Percentiles rank a stretch among this genome's conserved stretches.
phyloP scores from a whole-genome alignment of 2,329 filamentous ascomycete genomes.

The Monilinia fructicola region DNA sequence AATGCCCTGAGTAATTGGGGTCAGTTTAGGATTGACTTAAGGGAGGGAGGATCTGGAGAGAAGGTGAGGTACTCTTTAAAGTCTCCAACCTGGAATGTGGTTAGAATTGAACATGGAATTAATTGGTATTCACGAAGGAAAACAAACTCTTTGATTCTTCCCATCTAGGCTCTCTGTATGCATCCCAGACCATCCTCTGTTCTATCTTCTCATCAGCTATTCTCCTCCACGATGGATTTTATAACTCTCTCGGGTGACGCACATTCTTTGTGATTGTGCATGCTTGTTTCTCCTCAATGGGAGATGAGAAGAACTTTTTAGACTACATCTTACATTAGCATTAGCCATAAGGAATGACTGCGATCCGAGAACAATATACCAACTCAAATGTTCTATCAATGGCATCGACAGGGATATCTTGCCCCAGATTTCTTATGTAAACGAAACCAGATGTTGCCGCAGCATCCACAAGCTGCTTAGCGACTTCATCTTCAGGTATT shows the following conservation, averaged over 20 bases:
- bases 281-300: conserved; percentile 67
- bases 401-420: conserved; percentile 63
- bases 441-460: conserved; percentile 84
- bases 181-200: conserved; percentile 87
- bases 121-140: conserved; percentile 35
- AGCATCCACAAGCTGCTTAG: conserved; percentile 73
- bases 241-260: conserved; percentile 26
- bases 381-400: conserved; percentile 73
- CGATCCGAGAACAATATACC: conserved; percentile 47
- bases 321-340: conserved; percentile 51
- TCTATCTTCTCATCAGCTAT: conserved; percentile 51
- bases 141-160: conserved; percentile 66
- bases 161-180: conserved; percentile 87
- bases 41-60: conserved; percentile 33
- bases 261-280: conserved; percentile 70
- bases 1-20: conserved; percentile 63
- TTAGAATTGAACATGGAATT: conserved; percentile 23
- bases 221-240: conserved; percentile 19
- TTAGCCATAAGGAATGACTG: conserved; percentile 12
- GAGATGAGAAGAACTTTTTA: conserved; percentile 68
- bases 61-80: conserved; percentile 70
- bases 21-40: conserved; percentile 6
- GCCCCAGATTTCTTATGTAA: conserved; percentile 75
- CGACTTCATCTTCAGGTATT: conserved; percentile 54
- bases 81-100: conserved; percentile 63